These are phyloP conservation scores for Moesziomyces globuligerus DNA, from an alignment of 1,284 basidiomycete species.

Conservation along the genomic window DNA sequence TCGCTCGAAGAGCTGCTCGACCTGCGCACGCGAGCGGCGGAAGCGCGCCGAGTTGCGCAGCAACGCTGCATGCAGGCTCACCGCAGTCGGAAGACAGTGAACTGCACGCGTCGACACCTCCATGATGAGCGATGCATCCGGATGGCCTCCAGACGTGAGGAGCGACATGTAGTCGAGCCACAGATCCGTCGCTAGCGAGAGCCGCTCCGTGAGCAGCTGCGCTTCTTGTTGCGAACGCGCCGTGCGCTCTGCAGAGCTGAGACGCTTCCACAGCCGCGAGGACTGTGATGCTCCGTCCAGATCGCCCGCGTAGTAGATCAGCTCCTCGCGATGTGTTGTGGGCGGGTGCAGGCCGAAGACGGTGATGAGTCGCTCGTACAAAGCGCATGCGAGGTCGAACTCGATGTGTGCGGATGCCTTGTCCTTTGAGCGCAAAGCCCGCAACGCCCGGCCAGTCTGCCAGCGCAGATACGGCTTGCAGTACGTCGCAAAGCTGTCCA, in stretches of 20 bases:
- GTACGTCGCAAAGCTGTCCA: conserved; percentile 21
- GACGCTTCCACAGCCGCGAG: conserved; percentile 26
- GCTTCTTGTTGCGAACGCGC: conserved; percentile 23
- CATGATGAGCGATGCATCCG: conserved; percentile 41
- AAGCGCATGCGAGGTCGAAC: conserved; percentile 24
- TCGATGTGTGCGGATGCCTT: conserved; percentile 27
- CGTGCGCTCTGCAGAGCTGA: conserved; percentile 12
- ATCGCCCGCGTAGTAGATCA: conserved; percentile 28
- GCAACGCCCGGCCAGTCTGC: conserved; percentile 34
- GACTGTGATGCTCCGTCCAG: conserved; percentile 20
- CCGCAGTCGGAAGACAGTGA: conserved; percentile 47
- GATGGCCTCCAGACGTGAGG: conserved; percentile 14
- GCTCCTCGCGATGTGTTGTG: conserved; percentile 21
- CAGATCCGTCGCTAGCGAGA: conserved; percentile 40
- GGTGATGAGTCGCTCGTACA: conserved; percentile 37
- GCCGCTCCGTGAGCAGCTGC: conserved; percentile 28
- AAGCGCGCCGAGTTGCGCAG: conserved; percentile 49
- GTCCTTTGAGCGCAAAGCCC: conserved; percentile 38
- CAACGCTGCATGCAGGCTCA: conserved; percentile 44
- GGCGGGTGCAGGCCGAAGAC: conserved; percentile 41
- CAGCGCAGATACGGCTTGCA: conserved; percentile 46
- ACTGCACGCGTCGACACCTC: conserved; percentile 41
- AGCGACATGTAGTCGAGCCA: conserved; percentile 59
- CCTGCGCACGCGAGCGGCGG: conserved; percentile 42
- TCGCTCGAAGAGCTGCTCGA: conserved; percentile 49